Evolutionary conservation across 73 alveolate genomes (phyloP).

Genomic region (Paramecium tetraurelia): DNA sequence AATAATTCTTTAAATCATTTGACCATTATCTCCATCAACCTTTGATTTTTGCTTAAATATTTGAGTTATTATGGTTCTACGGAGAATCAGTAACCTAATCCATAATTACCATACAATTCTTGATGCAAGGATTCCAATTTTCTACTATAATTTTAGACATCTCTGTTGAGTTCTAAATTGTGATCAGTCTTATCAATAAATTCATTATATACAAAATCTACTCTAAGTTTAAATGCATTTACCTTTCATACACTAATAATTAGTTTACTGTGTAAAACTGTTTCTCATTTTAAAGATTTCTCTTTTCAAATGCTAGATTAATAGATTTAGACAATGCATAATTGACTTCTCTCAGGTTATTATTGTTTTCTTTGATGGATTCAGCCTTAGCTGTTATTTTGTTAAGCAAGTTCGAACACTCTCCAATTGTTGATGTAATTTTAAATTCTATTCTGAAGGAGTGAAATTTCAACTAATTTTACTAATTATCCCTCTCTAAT

Average conservation of each 20-base stretch:
- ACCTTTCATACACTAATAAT: constrained; percentile 57
- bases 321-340: neutral
- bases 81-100: constrained; percentile 46
- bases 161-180: constrained; percentile 33
- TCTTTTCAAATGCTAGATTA: constrained; percentile 23
- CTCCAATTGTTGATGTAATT: constrained; percentile 55
- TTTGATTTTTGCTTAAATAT: constrained; percentile 40
- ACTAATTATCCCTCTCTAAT: constrained; percentile 40
- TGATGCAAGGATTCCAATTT: constrained; percentile 44
- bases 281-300: constrained; percentile 56
- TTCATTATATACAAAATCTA: constrained; percentile 57
- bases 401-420: neutral
- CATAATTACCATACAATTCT: constrained; percentile 44
- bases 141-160: constrained; percentile 10
- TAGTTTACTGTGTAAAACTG: constrained; percentile 16
- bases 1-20: constrained; percentile 56
- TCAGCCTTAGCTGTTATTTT: neutral
- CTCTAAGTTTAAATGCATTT: neutral
- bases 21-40: constrained; percentile 56
- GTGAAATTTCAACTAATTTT: constrained; percentile 23
- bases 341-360: constrained; percentile 19
- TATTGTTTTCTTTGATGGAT: neutral
- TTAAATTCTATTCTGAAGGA: constrained; percentile 51
- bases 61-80: constrained; percentile 41
- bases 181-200: constrained; percentile 45